These are phyloP conservation scores for Oropetium thomaeum DNA, from an alignment of 176 grass and related monocot genomes.

Conservation along the genomic window DNA sequence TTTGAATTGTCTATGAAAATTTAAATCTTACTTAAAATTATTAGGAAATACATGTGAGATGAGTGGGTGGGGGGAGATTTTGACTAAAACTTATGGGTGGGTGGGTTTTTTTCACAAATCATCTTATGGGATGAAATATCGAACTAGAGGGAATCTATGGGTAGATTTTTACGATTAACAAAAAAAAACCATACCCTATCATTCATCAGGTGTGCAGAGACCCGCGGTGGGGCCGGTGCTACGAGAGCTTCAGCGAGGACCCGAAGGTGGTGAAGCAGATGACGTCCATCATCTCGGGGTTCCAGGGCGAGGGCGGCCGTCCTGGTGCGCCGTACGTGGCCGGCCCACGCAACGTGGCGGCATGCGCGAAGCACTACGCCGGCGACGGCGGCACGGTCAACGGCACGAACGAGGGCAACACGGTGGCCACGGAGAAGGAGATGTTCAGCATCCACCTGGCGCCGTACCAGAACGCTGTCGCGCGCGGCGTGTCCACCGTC, in stretches of 20 bases:
- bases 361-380: slow-evolving; percentile 67
- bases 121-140: too few species aligned
- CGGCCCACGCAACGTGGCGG: slow-evolving; percentile 34
- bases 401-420: slow-evolving; percentile 69
- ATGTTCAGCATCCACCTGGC: slow-evolving; percentile 67
- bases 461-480: slow-evolving; percentile 54
- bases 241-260: slow-evolving; percentile 77
- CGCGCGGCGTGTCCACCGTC: slow-evolving; percentile 71
- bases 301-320: slow-evolving; percentile 52
- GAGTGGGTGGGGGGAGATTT: too few species aligned
- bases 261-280: slow-evolving; percentile 61
- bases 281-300: slow-evolving; percentile 59
- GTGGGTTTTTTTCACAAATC: too few species aligned
- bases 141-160: too few species aligned
- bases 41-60: too few species aligned
- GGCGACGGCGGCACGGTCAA: slow-evolving; percentile 63
- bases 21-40: too few species aligned
- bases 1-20: too few species aligned
- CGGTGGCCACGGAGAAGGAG: slow-evolving; percentile 41
- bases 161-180: too few species aligned
- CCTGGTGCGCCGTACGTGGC: slow-evolving; percentile 43
- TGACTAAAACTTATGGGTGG: too few species aligned
- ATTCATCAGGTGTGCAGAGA: slow-evolving; percentile 89
- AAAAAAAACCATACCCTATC: too few species aligned
- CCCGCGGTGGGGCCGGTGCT: slow-evolving; percentile 79